Evolutionary conservation across 2,329 filamentous ascomycete species (phyloP), one percentile per base, ranked within the genome.

Genomic region (Colletotrichum zoysiae): DNA sequence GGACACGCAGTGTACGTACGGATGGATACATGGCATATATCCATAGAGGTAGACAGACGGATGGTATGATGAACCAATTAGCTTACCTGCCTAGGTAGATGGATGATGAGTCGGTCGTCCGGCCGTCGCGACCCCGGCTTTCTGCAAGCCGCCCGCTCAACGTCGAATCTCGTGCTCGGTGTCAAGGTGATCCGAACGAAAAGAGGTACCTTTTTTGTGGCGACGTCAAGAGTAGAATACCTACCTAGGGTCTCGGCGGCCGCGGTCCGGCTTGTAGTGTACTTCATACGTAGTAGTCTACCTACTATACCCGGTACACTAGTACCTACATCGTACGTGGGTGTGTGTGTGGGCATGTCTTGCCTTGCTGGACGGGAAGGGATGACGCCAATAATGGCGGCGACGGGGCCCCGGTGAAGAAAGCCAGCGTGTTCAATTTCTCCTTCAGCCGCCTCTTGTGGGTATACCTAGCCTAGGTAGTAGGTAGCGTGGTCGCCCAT

Each of bases 361-460:
- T 5, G 30, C 7, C 30, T 30, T n/a, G 35, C 55, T 40, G 5
- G 9, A 23, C 33, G 20, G 55, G 35, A 38, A 18, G 9, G 16
- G 14, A 42, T 40, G 50, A 42, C 61, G 61, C 42, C 16, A 40
- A n/a, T 53, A n/a, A n/a, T 33, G 26, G 26, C 14, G 50, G 30
- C 30, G 30, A 55, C 40, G 11, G 26, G 48, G 50, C 23, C 61
- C 33, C 46, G 18, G 18, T 53, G 23, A 51, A 62, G 20, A 57
- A 44, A 40, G 35, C 51, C 57, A 67, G 57, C 50, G 61, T 51
- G 42, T 46, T 33, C 50, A 26, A 30, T 55, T 61, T 64, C 61
- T n/a, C 35, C 30, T 64, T 65, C 67, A 69, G 61, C 67, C 62
- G 44, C 61, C n/a, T 42, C 46, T 53, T 56, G 55, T 60, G 44